Evolutionary conservation across 495 filamentous ascomycete species (phyloP).

Genomic region (Ascobolus immersus): DNA sequence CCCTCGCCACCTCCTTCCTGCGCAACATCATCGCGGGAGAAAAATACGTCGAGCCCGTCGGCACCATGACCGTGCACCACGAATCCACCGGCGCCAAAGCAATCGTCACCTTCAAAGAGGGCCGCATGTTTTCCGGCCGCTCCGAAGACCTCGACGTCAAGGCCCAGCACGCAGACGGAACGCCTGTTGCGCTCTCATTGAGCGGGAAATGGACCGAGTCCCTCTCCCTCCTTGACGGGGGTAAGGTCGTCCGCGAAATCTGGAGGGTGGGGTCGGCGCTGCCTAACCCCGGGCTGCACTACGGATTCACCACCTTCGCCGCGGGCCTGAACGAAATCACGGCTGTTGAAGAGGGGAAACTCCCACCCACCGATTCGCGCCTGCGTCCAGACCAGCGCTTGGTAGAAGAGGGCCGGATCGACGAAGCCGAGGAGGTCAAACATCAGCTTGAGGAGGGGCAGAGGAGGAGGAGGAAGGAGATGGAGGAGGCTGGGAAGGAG

Average conservation of each 20-base stretch:
- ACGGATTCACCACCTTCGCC: constrained; percentile 71
- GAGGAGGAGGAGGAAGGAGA: constrained; percentile 40
- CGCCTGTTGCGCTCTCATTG: constrained; percentile 33
- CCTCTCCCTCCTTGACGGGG: constrained; percentile 30
- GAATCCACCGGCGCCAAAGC: constrained; percentile 61
- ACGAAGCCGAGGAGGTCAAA: constrained; percentile 65
- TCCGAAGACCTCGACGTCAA: constrained; percentile 69
- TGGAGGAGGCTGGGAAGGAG: constrained; percentile 45
- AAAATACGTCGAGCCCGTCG: constrained; percentile 91
- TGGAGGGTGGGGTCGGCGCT: constrained; percentile 60
- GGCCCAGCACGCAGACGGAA: constrained; percentile 36
- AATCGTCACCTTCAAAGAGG: constrained; percentile 62
- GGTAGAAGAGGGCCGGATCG: constrained; percentile 55
- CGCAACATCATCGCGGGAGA: constrained; percentile 93
- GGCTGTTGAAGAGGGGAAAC: constrained; percentile 34
- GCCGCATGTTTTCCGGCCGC: constrained; percentile 82
- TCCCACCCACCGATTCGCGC: constrained; percentile 59
- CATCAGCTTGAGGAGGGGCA: constrained; percentile 63
- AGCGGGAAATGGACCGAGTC: constrained; percentile 62
- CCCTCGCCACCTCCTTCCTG: constrained; percentile 60
- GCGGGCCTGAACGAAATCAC: constrained; percentile 76
- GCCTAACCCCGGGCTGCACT: constrained; percentile 44
- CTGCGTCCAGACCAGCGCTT: constrained; percentile 82
- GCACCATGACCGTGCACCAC: constrained; percentile 54
- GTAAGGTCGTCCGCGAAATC: constrained; percentile 31